Evolutionary conservation across 495 filamentous ascomycete genomes (phyloP).

Genomic region (Talaromyces ruber): DNA sequence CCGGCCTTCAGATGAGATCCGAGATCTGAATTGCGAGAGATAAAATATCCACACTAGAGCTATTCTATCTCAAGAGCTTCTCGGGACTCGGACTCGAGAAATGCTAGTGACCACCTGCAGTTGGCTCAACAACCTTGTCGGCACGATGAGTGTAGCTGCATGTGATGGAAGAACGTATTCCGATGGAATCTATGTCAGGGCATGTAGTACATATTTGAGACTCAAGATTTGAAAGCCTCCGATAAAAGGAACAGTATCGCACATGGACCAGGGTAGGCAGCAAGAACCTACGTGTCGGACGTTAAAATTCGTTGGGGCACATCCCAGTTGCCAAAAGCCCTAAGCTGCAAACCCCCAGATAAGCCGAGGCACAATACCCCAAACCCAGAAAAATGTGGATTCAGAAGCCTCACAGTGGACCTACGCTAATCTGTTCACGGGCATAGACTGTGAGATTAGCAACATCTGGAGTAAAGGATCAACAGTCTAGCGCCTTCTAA

Average conservation of each 20-base stretch:
- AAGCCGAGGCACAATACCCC: not conserved
- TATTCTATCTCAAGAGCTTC: not conserved
- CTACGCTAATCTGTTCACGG: not conserved
- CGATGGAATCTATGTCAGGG: not conserved
- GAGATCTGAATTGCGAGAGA: not conserved
- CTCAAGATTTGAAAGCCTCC: not conserved
- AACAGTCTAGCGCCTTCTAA: not conserved
- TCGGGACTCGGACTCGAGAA: too few relatives aligned
- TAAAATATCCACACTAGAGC: not conserved
- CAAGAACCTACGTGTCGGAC: too few relatives aligned
- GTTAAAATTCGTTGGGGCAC: not conserved
- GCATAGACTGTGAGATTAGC: not conserved
- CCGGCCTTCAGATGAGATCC: not conserved
- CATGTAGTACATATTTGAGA: not conserved
- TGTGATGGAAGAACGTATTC: too few relatives aligned
- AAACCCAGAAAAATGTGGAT: not conserved
- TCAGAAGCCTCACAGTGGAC: not conserved
- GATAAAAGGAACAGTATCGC: not conserved
- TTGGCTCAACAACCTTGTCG: too few relatives aligned
- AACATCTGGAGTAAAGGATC: not conserved
- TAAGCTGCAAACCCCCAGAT: not conserved
- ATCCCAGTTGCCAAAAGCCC: not conserved
- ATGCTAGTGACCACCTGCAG: not conserved
- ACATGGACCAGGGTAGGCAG: not conserved
- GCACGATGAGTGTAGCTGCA: not conserved